Evolutionary conservation across 768 basidiomycete species (phyloP), one percentile per base, ranked within the genome.

Genomic region (Russula sp.): DNA sequence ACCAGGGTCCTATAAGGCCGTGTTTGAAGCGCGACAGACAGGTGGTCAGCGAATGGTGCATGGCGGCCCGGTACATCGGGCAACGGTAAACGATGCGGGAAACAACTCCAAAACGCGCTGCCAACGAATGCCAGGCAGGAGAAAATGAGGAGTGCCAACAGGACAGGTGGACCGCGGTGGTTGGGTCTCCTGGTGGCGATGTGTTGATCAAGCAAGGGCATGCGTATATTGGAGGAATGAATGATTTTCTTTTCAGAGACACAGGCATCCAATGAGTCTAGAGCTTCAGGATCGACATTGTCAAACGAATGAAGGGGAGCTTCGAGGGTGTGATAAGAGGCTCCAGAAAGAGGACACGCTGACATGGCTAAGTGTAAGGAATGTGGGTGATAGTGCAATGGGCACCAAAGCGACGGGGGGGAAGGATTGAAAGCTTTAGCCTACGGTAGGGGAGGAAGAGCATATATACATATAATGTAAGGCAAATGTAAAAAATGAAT

Each of bases 301-400:
- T 46, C 53, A 43, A 35, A 45, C 3, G 55, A 51, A 6, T 18
- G 48, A 46, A 57, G 38, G 38, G n/a, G 2, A 14, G 39, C 7
- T 36, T 58, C 61, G 38, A 47, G 1, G 29, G 56, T 53, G 38
- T 62, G 61, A n/a, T 58, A 62, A 4, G 61, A 41, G 9, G 61
- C 56, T 35, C 61, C 61, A 32, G 61, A 56, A 11, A 62, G 50
- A 11, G 61, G 61, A 47, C 32, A 38, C 18, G 39, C 29, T 7
- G 36, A 22, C 61, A 62, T 62, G 38, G 13, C 41, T 10, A 34
- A 49, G 46, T 47, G 36, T 18, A 22, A 22, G 14, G 56, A 3
- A 9, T 29, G 22, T 0, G 5, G 29, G 25, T 7, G 32, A 29
- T 13, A 13, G 35, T 13, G 10, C 2, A 1, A 5, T 8, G 34